Evolutionary conservation across 108 stramenopile species (phyloP).

Genomic region (Asterionellopsis glacialis): DNA sequence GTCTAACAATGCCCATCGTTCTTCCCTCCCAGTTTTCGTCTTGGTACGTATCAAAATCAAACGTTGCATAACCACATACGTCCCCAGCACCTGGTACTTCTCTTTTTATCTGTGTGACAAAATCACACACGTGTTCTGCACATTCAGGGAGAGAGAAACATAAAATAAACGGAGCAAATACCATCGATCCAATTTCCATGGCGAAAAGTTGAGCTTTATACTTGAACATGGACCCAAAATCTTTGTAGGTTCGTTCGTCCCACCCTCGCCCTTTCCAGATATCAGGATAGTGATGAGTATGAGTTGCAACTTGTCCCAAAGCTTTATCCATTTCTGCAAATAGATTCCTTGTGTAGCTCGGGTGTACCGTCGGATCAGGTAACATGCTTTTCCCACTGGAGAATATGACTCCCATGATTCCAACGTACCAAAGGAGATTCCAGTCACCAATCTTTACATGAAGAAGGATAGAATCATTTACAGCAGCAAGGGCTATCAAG

Average conservation of each 20-base stretch:
- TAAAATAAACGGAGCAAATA: constrained; percentile 88
- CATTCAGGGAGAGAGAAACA: constrained; percentile 79
- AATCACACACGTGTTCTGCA: constrained; percentile 78
- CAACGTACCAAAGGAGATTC: constrained; percentile 93
- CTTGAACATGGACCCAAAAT: constrained; percentile 68
- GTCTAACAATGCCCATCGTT: constrained; percentile 20
- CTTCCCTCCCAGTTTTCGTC: constrained; percentile 77
- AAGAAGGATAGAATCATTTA: constrained; percentile 92
- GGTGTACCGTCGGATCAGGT: constrained; percentile 47
- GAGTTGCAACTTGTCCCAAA: constrained; percentile 58
- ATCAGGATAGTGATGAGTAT: constrained; percentile 91
- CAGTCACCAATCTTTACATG: constrained; percentile 89
- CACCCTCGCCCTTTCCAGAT: constrained; percentile 76
- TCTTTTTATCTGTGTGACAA: constrained; percentile 69
- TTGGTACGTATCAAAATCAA: constrained; percentile 84
- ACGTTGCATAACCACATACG: constrained; percentile 87
- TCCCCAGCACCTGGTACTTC: constrained; percentile 85
- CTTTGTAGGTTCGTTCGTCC: constrained; percentile 57
- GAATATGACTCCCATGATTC: constrained; percentile 72
- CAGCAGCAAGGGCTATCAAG: constrained; percentile 76
- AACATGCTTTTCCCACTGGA: constrained; percentile 76
- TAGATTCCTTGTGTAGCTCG: constrained; percentile 49
- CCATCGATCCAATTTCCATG: constrained; percentile 69
- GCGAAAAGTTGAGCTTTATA: constrained; percentile 82
- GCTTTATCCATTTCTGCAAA: constrained; percentile 63